phyloP scores from a whole-genome alignment of 164 flowering plant species.

The Vitis cinerea region DNA sequence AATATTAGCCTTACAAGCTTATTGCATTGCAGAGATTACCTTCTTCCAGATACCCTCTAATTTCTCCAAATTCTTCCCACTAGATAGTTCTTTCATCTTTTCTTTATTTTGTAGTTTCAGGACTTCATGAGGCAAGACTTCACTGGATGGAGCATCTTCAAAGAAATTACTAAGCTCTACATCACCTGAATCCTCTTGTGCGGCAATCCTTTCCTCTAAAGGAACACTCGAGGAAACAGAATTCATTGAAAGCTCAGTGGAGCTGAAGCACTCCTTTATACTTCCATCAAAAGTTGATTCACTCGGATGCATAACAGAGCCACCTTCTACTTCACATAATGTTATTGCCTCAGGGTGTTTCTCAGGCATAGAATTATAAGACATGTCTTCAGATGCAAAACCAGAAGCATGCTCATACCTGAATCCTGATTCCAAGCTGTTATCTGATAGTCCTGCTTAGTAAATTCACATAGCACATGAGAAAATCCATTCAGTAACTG shows the following conservation, averaged over 20 bases:
- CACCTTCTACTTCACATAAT: constrained; percentile 16
- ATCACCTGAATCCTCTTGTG: constrained; percentile 45
- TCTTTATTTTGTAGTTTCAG: constrained; percentile 57
- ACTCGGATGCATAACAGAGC: constrained; percentile 7
- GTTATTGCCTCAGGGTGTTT: constrained; percentile 17
- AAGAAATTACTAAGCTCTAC: constrained; percentile 70
- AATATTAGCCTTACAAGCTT: constrained; percentile 1
- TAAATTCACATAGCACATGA: constrained; percentile 11
- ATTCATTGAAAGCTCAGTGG: constrained; percentile 15
- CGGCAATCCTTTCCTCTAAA: constrained; percentile 19
- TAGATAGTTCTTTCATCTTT: constrained; percentile 38
- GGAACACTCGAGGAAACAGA: constrained; percentile 18
- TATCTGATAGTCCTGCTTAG: constrained; percentile 69
- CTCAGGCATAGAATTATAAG: constrained; percentile 18
- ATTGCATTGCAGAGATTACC: constrained; percentile 39
- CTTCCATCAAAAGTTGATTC: constrained; percentile 25
- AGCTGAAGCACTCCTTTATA: constrained; percentile 17
- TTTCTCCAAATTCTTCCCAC: constrained; percentile 51
- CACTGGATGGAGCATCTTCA: constrained; percentile 47
- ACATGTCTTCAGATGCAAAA: constrained; percentile 15
- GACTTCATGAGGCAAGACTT: constrained; percentile 43
- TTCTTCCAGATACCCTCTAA: constrained; percentile 83
- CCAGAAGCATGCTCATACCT: constrained; percentile 29
- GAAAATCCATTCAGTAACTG: constrained; percentile 5
- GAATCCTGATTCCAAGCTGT: constrained; percentile 41